These are phyloP conservation scores for Scleroderma bovista DNA, from an alignment of 768 basidiomycete species.

Conservation along the genomic window DNA sequence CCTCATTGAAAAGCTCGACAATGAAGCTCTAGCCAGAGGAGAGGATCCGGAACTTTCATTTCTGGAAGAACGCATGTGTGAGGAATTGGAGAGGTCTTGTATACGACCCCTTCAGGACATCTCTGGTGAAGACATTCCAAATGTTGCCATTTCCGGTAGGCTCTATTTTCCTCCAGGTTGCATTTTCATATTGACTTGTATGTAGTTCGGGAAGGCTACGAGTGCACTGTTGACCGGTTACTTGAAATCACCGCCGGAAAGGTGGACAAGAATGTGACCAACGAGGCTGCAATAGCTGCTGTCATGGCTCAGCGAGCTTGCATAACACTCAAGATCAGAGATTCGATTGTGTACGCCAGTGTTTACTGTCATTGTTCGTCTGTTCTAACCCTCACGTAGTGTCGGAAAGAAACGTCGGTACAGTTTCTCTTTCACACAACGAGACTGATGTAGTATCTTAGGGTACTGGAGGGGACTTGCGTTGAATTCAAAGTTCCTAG, in stretches of 20 bases:
- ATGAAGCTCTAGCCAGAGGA: neutral
- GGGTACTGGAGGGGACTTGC: slow-evolving; percentile 16
- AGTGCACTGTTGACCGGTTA: neutral
- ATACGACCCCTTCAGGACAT: slow-evolving; percentile 1
- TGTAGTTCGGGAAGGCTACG: slow-evolving; percentile 1
- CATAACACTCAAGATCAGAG: slow-evolving; percentile 2
- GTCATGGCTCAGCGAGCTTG: slow-evolving; percentile 5
- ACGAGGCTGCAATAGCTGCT: slow-evolving; percentile 3
- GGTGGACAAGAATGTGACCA: slow-evolving; percentile 3
- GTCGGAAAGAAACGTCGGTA: slow-evolving; percentile 7
- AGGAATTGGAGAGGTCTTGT: slow-evolving; percentile 1
- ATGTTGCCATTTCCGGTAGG: slow-evolving; percentile 4
- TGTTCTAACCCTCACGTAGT: neutral
- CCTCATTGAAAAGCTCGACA: neutral
- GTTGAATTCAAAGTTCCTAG: slow-evolving; percentile 8
- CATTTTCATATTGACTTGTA: neutral
- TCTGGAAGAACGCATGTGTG: neutral
- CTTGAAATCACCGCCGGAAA: slow-evolving; percentile 4
- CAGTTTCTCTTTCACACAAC: neutral
- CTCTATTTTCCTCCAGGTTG: neutral
- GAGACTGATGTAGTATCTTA: neutral
- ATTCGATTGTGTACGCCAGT: slow-evolving; percentile 2
- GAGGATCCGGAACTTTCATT: neutral
- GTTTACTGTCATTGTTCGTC: neutral
- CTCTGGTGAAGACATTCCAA: neutral